phyloP scores from a whole-genome alignment of 2,329 filamentous ascomycete species.

The Neofusicoccum ribis region DNA sequence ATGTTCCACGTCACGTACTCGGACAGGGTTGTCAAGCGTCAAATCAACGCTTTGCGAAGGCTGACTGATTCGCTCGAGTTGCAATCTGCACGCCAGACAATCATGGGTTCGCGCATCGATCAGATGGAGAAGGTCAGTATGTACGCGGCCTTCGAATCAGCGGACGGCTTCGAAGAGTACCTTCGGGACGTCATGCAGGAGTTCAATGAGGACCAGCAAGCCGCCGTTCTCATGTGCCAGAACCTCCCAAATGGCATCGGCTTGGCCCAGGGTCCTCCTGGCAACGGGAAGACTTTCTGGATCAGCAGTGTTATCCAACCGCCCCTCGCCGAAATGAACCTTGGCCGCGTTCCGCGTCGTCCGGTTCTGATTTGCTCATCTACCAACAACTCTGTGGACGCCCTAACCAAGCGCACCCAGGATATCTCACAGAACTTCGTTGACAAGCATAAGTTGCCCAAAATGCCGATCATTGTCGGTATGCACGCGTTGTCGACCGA shows the following conservation, averaged over 20 bases:
- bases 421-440: neutral
- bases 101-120: too few relatives aligned
- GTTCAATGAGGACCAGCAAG: neutral
- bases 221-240: neutral
- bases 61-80: too few relatives aligned
- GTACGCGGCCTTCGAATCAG: too few relatives aligned
- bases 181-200: too few relatives aligned
- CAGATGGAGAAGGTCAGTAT: too few relatives aligned
- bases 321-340: neutral
- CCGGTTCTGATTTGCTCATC: neutral
- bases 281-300: neutral
- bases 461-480: neutral
- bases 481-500: neutral
- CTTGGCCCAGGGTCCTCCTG: neutral
- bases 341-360: too few relatives aligned
- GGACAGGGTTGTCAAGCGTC: too few relatives aligned
- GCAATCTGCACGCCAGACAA: too few relatives aligned
- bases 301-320: neutral
- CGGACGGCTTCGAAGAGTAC: too few relatives aligned
- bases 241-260: neutral
- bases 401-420: neutral
- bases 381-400: neutral
- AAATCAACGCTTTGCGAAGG: too few relatives aligned
- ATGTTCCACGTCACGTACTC: too few relatives aligned
- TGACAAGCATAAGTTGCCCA: neutral